phyloP scores from a whole-genome alignment of 1,284 basidiomycete species.

The Inonotus hispidus region DNA sequence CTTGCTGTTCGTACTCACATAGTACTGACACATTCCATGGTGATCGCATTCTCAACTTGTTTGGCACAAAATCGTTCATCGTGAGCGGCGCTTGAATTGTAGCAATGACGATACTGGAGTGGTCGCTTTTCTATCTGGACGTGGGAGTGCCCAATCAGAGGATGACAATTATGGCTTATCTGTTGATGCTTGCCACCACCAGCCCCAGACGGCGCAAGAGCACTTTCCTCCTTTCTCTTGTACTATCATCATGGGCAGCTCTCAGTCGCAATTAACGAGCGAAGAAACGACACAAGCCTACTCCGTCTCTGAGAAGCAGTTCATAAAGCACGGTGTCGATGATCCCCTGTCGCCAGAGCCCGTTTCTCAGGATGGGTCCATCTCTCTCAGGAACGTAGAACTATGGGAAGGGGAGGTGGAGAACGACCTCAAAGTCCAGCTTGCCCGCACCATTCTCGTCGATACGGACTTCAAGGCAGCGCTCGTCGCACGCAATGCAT shows the following conservation, averaged over 20 bases:
- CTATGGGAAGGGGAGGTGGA: slow-evolving; percentile 61
- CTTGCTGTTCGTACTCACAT: too few relatives aligned
- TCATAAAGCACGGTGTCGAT: slow-evolving; percentile 21
- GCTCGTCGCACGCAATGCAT: slow-evolving; percentile 60
- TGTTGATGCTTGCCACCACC: not conserved
- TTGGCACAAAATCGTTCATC: too few relatives aligned
- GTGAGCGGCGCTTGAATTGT: too few relatives aligned
- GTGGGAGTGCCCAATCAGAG: not conserved
- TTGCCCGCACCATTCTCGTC: slow-evolving; percentile 80
- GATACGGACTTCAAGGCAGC: slow-evolving; percentile 67
- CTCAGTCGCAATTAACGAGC: slow-evolving; percentile 37
- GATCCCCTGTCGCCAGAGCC: slow-evolving; percentile 22
- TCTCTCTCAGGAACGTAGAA: slow-evolving; percentile 51
- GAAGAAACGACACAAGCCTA: slow-evolving; percentile 20
- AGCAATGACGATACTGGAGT: too few relatives aligned
- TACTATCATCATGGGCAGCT: slow-evolving; percentile 49
- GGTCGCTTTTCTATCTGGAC: not conserved
- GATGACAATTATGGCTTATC: slow-evolving; percentile 7
- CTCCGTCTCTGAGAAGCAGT: slow-evolving; percentile 31
- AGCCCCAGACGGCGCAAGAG: too few relatives aligned
- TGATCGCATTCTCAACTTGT: too few relatives aligned
- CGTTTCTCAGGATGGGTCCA: slow-evolving; percentile 44
- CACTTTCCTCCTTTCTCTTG: too few relatives aligned
- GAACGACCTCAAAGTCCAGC: slow-evolving; percentile 58
- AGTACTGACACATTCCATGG: too few relatives aligned